A percentile compares a stretch with the other conserved stretches of the same genome.
phyloP scores from a whole-genome alignment of 108 stramenopile genomes.

The Fragilaria crotonensis region DNA sequence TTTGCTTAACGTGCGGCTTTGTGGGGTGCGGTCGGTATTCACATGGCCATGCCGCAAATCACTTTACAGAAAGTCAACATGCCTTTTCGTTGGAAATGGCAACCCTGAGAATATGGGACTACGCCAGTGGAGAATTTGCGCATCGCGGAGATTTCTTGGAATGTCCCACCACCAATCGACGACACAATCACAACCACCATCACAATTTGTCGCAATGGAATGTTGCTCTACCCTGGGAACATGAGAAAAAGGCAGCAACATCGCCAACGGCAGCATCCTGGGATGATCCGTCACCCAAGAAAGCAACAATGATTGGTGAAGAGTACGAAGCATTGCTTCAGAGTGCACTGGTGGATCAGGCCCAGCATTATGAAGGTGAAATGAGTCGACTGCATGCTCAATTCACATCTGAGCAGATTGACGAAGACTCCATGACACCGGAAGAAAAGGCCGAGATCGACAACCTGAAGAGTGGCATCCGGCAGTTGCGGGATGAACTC shows the following conservation, averaged over 20 bases:
- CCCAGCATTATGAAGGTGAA: constrained; percentile 80
- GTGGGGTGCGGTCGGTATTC: constrained; percentile 96
- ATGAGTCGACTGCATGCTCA: constrained; percentile 56
- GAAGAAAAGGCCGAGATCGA: constrained; percentile 56
- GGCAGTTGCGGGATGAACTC: constrained; percentile 29
- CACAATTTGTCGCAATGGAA: neutral
- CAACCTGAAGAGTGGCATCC: constrained; percentile 36
- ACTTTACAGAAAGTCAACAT: constrained; percentile 77
- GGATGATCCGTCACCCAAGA: constrained; percentile 47
- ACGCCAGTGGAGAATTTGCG: constrained; percentile 72
- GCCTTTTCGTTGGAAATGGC: constrained; percentile 90
- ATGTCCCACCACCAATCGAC: constrained; percentile 41
- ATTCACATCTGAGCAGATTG: constrained; percentile 45
- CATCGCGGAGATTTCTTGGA: constrained; percentile 80
- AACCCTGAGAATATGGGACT: constrained; percentile 95
- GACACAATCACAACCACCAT: constrained; percentile 18
- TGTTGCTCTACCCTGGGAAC: neutral
- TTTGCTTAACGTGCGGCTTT: constrained; percentile 91
- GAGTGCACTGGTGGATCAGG: constrained; percentile 86
- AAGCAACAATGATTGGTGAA: constrained; percentile 76
- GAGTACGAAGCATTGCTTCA: constrained; percentile 83
- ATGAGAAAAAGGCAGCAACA: neutral
- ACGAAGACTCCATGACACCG: constrained; percentile 31
- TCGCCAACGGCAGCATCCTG: constrained; percentile 1
- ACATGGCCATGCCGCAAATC: constrained; percentile 74